Base-by-base conservation (phyloP, 441 rosid genomes). In the Gossypium davidsonii region DNA sequence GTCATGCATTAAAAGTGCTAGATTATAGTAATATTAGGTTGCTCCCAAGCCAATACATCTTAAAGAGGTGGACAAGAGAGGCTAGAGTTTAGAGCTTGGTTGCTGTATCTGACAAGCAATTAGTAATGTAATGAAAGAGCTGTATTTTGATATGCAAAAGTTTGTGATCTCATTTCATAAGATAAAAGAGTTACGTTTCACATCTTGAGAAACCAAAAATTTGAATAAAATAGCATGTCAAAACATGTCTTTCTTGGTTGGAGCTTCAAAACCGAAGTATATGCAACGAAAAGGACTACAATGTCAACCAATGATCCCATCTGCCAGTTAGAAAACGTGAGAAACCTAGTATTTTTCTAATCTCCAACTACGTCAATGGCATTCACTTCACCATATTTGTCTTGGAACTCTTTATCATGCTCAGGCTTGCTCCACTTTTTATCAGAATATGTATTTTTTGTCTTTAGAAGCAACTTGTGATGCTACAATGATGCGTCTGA, bases 401-500 rank as follows among this genome's bases (percentile, higher is more conserved):
- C 78, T 20, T 1, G 34, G 64, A 49, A 4, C 49, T 23, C 61
- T 57, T 25, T 58, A 21, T 17, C 3, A 61, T 28, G 44, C n/a
- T 67, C 76, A 37, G 42, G 55, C 14, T 51, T 42, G 63, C 65
- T 37, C 20, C 0, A 25, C 39, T 55, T 37, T 48, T 67, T 15
- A 62, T 28, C 57, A 34, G 31, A 48, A n/a, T 69, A 56, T 31
- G 46, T 5, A 28, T 58, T 26, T 39, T 21, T 37, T 42, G 55
- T 76, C 64, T 55, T 76, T 58, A 62, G 9, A 25, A 52, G 67
- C 26, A 14, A 51, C 59, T 70, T 26, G 34, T 17, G 34, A 60
- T 23, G 80, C 72, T 61, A 79, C 76, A 80, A 73, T 62, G 80
- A 79, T 74, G 73, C 63, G 52, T 85, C 87, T 9, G 75, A 76